Percentiles rank a stretch among this genome's conserved stretches.
phyloP scores from a whole-genome alignment of 805 yeast genomes.

The Metschnikowia picachoensis region DNA sequence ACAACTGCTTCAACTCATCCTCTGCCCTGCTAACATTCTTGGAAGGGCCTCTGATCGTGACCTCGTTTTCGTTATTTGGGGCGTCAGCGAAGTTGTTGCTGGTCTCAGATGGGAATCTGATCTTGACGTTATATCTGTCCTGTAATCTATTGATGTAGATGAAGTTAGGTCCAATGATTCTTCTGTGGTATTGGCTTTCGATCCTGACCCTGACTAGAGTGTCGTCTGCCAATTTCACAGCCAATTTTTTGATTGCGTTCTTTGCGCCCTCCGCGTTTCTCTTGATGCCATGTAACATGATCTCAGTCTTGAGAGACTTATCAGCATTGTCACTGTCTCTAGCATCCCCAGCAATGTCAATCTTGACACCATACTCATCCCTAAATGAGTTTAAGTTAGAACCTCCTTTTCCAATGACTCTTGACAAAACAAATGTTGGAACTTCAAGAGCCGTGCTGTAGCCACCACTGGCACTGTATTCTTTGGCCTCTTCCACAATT shows the following conservation, averaged over 20 bases:
- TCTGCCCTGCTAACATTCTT: constrained; percentile 80
- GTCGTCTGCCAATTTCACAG: constrained; percentile 83
- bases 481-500: constrained; percentile 53
- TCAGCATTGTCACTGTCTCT: constrained; percentile 28
- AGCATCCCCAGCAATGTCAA: constrained; percentile 61
- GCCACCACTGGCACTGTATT: constrained; percentile 39
- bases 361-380: constrained; percentile 68
- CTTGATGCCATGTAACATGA: constrained; percentile 65
- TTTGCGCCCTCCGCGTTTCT: constrained; percentile 73
- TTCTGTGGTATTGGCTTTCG: constrained; percentile 75
- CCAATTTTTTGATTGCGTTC: constrained; percentile 50
- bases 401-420: constrained; percentile 90
- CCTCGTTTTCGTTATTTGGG: constrained; percentile 54
- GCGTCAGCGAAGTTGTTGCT: constrained; percentile 27
- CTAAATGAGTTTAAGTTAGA: constrained; percentile 62
- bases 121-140: constrained; percentile 78
- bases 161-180: constrained; percentile 82
- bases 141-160: constrained; percentile 77
- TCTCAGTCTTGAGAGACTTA: constrained; percentile 36
- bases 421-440: constrained; percentile 65
- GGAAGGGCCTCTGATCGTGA: constrained; percentile 81
- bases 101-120: constrained; percentile 62
- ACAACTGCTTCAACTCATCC: constrained; percentile 77
- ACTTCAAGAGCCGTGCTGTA: constrained; percentile 49
- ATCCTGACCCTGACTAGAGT: constrained; percentile 57